phyloP scores from a whole-genome alignment of 108 stramenopile genomes.

The Aurantiochytrium sp. region DNA sequence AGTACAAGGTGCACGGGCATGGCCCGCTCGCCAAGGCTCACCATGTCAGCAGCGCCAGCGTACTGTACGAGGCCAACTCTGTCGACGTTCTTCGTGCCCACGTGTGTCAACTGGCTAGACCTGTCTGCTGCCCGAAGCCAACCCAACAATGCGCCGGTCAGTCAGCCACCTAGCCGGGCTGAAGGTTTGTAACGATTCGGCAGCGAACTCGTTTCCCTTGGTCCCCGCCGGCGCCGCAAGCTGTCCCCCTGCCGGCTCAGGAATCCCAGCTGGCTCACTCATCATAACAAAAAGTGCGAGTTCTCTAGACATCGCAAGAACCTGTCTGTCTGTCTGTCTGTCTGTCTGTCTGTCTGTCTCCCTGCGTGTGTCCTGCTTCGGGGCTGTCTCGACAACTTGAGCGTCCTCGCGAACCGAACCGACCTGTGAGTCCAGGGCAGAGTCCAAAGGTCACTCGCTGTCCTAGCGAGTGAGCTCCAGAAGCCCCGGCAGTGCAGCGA shows the following conservation, averaged over 20 bases:
- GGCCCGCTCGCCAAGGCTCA: too few relatives aligned
- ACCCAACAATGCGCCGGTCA: neutral
- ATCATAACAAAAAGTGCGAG: neutral
- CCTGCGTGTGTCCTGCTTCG: neutral
- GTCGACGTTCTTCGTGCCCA: neutral
- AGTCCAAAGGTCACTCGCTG: too few relatives aligned
- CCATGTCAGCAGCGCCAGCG: too few relatives aligned
- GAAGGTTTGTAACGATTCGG: neutral
- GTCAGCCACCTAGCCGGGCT: neutral
- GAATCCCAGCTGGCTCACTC: neutral
- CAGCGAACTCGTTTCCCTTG: neutral
- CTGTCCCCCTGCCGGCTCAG: neutral
- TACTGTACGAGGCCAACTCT: neutral
- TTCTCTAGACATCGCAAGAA: neutral
- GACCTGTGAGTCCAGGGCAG: neutral
- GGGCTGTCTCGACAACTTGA: neutral
- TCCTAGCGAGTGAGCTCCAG: too few relatives aligned
- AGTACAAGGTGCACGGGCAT: too few relatives aligned
- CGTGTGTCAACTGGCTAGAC: neutral
- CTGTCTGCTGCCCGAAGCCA: neutral
- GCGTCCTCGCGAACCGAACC: neutral
- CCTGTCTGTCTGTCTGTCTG: neutral
- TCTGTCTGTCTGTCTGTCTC: neutral
- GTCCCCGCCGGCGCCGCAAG: neutral
- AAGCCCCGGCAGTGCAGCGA: too few relatives aligned